Base-by-base conservation (phyloP, 2,329 filamentous ascomycete species). In the Mycosphaerella arachidis region DNA sequence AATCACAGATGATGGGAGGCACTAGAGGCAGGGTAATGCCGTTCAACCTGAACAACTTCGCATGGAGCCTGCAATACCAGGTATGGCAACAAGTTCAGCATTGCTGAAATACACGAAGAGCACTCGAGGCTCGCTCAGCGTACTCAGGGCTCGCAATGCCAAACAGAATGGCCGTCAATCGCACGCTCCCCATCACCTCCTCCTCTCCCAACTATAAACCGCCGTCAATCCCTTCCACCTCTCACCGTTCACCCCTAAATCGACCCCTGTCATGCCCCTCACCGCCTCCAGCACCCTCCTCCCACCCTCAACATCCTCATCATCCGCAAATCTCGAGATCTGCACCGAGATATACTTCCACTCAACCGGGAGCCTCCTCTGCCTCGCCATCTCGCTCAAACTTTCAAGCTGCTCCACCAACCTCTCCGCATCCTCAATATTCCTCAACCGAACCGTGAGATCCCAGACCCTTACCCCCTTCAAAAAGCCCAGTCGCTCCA, bases 321-420 rank as follows among this genome's bases (percentile, higher is more conserved):
- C 51, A 50, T 57, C 58, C 30, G 54, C 46, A 55, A 59, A 58
- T 24, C 55, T 53, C 29, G 60, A 64, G 10, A 64, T 35, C 18
- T 62, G 60, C 4, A 62, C 62, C 16, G 62, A 62, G 27, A 64
- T 55, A 18, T 55, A 57, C 31, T 60, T 20, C 62, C 60, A 62
- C 20, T 60, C 48, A 43, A 43, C 40, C 10, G 59, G 53, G 13
- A 29, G 6, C 46, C 55, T 48, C 4, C 54, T 55, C 1, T 40
- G 57, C 16, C 33, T n/a, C 18, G 61, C 33, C 31, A 62, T 31
- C 6, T 16, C n/a, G 24, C 52, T 52, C 12, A 64, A 29, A 13
- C 48, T 52, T n/a, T 60, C 46, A 46, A 64, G 35, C 43, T 64
- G 60, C 40, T 31, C 55, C 6, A 64, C 43, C 8, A 64, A 31